These are phyloP conservation scores for Fusarium sp. DNA, from an alignment of 2,329 filamentous ascomycete species.

Conservation along the genomic window DNA sequence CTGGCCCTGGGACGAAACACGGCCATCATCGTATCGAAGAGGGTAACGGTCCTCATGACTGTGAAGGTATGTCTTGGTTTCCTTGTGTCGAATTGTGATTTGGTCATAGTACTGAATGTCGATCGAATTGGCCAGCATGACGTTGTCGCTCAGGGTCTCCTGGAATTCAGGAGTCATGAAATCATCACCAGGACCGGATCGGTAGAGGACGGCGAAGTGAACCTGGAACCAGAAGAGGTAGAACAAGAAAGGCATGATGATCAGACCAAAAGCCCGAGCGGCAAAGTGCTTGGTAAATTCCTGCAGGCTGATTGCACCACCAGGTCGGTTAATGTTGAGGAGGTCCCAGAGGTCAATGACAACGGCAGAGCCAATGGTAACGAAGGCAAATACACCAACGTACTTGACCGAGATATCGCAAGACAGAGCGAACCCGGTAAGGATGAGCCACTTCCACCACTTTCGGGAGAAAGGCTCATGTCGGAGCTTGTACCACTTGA, in stretches of 20 bases:
- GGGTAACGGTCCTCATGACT: conserved; percentile 91
- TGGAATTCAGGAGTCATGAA: conserved; percentile 99
- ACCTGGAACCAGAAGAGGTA: conserved; percentile 99
- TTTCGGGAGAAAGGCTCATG: conserved; percentile 91
- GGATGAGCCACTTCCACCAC: conserved; percentile 99
- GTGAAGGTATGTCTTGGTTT: conserved; percentile 96
- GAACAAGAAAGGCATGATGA: conserved; percentile 93
- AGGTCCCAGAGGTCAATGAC: conserved; percentile 95
- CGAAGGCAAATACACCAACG: conserved; percentile 94
- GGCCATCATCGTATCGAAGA: conserved; percentile 94
- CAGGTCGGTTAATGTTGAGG: conserved; percentile 85
- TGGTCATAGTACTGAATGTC: conserved; percentile 90
- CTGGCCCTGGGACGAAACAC: conserved; percentile 96
- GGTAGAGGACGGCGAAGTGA: conserved; percentile 88
- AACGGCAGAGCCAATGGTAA: conserved; percentile 95
- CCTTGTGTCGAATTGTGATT: conserved; percentile 92
- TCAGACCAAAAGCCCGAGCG: conserved; percentile 85
- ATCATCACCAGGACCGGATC: conserved; percentile 94
- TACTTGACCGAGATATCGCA: conserved; percentile 99
- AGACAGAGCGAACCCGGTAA: conserved; percentile 93
- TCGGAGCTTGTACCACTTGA: conserved; percentile 96
- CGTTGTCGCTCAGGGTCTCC: conserved; percentile 93
- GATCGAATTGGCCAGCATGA: conserved; percentile 87
- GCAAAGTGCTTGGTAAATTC: conserved; percentile 90
- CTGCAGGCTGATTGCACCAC: conserved; percentile 80